Evolutionary conservation across 805 yeast genomes (phyloP).

Genomic region (Metschnikowia lunata): DNA sequence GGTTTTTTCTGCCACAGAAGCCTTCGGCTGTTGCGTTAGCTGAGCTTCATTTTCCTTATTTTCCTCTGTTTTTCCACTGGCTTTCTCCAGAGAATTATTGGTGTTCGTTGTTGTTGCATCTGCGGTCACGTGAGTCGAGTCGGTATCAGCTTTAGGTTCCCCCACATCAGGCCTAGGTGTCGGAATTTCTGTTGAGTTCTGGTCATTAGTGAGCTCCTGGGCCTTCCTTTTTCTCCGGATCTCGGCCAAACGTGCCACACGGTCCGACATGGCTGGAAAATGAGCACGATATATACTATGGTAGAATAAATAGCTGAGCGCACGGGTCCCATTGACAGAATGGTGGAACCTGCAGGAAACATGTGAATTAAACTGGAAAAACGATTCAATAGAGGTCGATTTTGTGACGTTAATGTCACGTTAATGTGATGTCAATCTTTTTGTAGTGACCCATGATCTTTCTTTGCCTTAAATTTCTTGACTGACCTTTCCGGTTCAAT

Average conservation of each 20-base stretch:
- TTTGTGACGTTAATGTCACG: no score
- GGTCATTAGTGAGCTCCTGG: neutral
- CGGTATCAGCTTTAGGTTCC: neutral
- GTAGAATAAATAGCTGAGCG: neutral
- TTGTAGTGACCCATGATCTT: no score
- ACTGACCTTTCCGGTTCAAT: no score
- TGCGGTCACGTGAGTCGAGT: neutral
- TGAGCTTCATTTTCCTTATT: neutral
- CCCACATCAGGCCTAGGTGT: neutral
- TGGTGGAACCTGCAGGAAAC: no score
- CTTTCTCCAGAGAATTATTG: neutral
- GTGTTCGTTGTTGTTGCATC: neutral
- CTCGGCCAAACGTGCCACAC: constrained; percentile 17
- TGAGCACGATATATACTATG: constrained; percentile 10
- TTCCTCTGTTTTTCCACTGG: neutral
- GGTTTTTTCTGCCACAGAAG: neutral
- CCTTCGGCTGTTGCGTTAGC: neutral
- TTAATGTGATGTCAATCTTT: no score
- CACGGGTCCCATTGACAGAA: neutral
- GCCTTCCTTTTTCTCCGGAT: constrained; percentile 12
- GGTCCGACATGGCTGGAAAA: constrained; percentile 10
- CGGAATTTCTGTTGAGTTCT: neutral
- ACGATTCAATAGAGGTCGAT: no score
- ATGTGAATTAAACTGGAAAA: no score
- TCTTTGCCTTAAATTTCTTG: no score